These are phyloP conservation scores for Curvularia eragrostidis DNA, from an alignment of 2,329 filamentous ascomycete species.

Conservation along the genomic window DNA sequence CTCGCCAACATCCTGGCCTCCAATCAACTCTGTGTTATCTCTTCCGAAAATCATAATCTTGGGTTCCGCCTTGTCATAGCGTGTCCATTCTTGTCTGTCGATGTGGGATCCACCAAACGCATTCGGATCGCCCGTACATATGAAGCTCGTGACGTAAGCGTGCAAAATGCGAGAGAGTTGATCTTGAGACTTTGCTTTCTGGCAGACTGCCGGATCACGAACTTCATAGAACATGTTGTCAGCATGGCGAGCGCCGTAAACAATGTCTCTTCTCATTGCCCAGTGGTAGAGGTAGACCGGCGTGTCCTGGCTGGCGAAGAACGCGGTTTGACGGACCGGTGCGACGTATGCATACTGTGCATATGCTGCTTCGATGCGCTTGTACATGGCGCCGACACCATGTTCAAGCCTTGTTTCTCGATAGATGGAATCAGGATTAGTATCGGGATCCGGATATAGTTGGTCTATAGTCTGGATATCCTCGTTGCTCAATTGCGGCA, in stretches of 20 bases:
- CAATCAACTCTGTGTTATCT: conserved; percentile 64
- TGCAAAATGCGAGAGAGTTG: conserved; percentile 40
- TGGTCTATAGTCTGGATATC: conserved; percentile 64
- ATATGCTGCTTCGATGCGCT: conserved; percentile 66
- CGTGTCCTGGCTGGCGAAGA: conserved; percentile 45
- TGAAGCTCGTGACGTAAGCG: conserved; percentile 43
- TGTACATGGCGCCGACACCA: conserved; percentile 59
- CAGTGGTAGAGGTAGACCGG: conserved; percentile 67
- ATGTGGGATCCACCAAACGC: conserved; percentile 18
- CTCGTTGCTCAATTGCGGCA: conserved; percentile 61
- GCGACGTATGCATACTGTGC: conserved; percentile 70
- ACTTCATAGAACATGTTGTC: conserved; percentile 47
- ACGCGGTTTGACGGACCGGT: conserved; percentile 67
- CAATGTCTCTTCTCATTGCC: conserved; percentile 56
- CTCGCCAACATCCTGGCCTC: conserved; percentile 18
- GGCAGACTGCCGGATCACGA: conserved; percentile 30
- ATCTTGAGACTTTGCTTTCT: conserved; percentile 35
- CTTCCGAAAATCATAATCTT: conserved; percentile 62
- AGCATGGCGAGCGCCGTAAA: conserved; percentile 45
- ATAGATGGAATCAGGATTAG: conserved; percentile 52
- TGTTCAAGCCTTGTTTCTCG: conserved; percentile 43
- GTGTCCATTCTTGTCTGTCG: conserved; percentile 29
- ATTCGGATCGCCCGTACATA: conserved; percentile 43
- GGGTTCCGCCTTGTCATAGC: conserved; percentile 20
- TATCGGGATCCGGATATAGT: conserved; percentile 68